These are phyloP conservation scores for Rhexocercosporidium sp. DNA, from an alignment of 2,329 filamentous ascomycete species.

Conservation along the genomic window DNA sequence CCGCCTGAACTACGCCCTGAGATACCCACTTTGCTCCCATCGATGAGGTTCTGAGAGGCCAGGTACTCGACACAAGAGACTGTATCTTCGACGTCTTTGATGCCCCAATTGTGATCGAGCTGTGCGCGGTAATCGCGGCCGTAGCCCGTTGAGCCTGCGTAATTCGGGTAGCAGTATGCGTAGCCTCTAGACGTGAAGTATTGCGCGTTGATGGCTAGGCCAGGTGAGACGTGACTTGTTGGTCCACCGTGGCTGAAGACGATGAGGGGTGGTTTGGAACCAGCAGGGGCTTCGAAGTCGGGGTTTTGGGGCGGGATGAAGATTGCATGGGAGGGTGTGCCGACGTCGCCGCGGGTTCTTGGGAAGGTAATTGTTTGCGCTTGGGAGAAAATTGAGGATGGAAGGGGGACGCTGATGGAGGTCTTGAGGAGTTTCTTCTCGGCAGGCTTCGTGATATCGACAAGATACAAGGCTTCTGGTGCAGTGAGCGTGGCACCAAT, in stretches of 20 bases:
- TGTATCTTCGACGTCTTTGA: conserved; percentile 56
- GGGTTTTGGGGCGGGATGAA: conserved; percentile 56
- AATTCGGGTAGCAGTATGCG: conserved; percentile 56
- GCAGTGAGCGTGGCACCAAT: conserved; percentile 44
- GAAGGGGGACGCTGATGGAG: conserved; percentile 44
- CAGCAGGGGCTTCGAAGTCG: conserved; percentile 45
- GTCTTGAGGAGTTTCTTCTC: conserved; percentile 42
- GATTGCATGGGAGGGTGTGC: conserved; percentile 43
- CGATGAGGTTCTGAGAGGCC: conserved; percentile 44
- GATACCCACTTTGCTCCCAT: conserved; percentile 48
- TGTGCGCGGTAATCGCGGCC: conserved; percentile 55
- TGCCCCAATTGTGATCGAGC: conserved; percentile 56
- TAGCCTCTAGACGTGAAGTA: conserved; percentile 61
- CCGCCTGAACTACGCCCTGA: conserved; percentile 58
- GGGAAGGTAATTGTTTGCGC: conserved; percentile 47
- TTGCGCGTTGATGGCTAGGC: conserved; percentile 52
- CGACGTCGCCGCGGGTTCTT: conserved; percentile 32
- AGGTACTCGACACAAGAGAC: conserved; percentile 53
- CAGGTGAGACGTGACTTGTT: conserved; percentile 50
- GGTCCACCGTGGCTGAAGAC: conserved; percentile 58
- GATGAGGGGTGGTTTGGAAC: conserved; percentile 53
- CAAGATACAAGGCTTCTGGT: conserved; percentile 45
- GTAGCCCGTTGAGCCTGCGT: conserved; percentile 57
- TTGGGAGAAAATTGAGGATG: conserved; percentile 43
- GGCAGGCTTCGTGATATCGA: conserved; percentile 39